Percentiles rank a stretch among this genome's conserved stretches.
Evolutionary conservation across 2,329 filamentous ascomycete genomes (phyloP).

Genomic region (Colletotrichum sp.): DNA sequence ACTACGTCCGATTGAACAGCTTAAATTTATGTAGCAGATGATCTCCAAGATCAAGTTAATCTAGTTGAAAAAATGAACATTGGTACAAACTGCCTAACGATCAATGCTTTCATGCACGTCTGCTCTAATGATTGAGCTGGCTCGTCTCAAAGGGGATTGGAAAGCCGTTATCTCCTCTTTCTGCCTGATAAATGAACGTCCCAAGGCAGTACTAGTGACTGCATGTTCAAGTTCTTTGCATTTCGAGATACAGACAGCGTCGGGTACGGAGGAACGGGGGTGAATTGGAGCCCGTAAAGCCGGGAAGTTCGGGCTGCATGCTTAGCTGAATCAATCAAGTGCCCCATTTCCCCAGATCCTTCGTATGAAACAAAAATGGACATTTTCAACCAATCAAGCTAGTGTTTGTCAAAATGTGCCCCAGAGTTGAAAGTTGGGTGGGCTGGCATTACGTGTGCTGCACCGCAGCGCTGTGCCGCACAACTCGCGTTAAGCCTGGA

Average conservation of each 20-base stretch:
- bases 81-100: neutral
- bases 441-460: neutral
- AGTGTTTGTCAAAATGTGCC: neutral
- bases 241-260: neutral
- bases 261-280: fast-evolving
- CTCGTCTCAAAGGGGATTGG: neutral
- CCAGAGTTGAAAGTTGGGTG: neutral
- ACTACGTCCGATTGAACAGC: neutral
- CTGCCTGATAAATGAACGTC: too few relatives aligned
- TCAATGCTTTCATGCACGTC: neutral
- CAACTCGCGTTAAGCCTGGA: neutral
- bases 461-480: neutral
- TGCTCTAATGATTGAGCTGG: neutral
- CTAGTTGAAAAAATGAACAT: too few relatives aligned
- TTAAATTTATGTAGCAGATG: neutral
- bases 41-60: neutral
- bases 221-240: neutral
- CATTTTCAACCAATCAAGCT: neutral
- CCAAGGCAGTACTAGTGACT: fast-evolving
- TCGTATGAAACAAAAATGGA: neutral
- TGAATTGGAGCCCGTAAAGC: neutral
- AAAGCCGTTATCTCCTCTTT: neutral
- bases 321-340: neutral
- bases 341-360: neutral
- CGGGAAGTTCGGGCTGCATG: neutral